Evolutionary conservation across 768 basidiomycete species (phyloP).

Genomic region (Lepiota brunneoincarnata): DNA sequence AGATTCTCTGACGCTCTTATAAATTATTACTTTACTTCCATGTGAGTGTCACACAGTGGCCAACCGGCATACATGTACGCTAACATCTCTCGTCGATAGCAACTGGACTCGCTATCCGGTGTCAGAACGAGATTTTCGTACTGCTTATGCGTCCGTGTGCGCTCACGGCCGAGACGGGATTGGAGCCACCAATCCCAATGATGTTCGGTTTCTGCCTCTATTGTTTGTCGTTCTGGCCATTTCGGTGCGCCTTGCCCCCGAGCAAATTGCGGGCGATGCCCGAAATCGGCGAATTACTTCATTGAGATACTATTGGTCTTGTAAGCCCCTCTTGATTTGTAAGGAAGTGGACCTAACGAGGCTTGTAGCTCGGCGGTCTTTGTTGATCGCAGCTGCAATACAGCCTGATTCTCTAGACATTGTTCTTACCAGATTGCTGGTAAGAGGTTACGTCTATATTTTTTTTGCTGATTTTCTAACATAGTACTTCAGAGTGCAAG

Average conservation of each 20-base stretch:
- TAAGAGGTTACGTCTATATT: conserved; percentile 36
- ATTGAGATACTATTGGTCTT: conserved; percentile 92
- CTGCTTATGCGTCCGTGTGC: conserved; percentile 63
- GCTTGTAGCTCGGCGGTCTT: conserved; percentile 70
- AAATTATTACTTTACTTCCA: conserved; percentile 74
- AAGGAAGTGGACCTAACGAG: conserved; percentile 14
- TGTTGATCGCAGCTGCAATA: conserved; percentile 90
- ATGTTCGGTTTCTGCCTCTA: conserved; percentile 85
- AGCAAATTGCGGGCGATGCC: conserved; percentile 78
- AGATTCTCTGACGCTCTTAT: conserved; percentile 74
- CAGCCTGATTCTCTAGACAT: conserved; percentile 91
- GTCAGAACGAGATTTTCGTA: conserved; percentile 79
- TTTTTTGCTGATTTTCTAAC: background rate
- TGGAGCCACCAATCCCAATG: conserved; percentile 63
- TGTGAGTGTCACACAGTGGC: conserved; percentile 42
- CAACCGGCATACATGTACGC: conserved; percentile 7
- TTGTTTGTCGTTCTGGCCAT: conserved; percentile 92
- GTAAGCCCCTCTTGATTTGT: conserved; percentile 42
- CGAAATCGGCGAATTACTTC: conserved; percentile 75
- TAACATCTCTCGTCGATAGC: conserved; percentile 35
- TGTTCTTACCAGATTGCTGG: conserved; percentile 87
- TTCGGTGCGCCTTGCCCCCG: conserved; percentile 81
- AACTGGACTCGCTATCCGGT: conserved; percentile 95
- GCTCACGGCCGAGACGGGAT: conserved; percentile 59
- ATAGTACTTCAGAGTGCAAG: conserved; percentile 43